Evolutionary conservation across 2,329 filamentous ascomycete species (phyloP), one percentile per base, ranked within the genome.

Genomic region (Neoscytalidium dimidiatum): DNA sequence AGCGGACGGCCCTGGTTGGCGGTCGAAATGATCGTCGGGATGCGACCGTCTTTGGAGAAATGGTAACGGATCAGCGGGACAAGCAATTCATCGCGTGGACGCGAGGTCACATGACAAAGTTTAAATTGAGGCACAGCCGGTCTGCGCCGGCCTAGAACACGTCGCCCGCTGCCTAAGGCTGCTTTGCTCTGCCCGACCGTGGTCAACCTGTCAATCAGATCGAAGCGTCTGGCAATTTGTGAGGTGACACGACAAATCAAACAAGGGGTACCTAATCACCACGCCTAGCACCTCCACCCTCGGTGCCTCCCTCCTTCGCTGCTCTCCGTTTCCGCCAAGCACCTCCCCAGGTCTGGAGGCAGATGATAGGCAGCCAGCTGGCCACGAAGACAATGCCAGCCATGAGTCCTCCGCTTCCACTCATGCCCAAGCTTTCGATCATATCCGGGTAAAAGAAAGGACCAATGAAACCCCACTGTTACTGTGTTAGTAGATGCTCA

Each of bases 371-470:
- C 8, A 74, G 35, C 64, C 69, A 67, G 21, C 67, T 68, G 33
- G 64, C 62, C 21, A 70, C 57, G 62, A 74, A 72, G 2, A 75
- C 69, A 6, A 60, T 60, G 41, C 73, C 78, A 17, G 72, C 73
- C 62, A 73, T 75, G 53, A 80, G 66, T 1, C 78, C 78, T 19
- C 74, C 77, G 64, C 75, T 78, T 4, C 73, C 75, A 6, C 71
- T 68, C 31, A 75, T 70, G 3, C 77, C 77, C 0, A 80, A 69
- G 48, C 72, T 70, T 6, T 69, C 67, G 44, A 80, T 74, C 78
- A 80, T 79, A 29, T 74, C 71, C 4, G 78, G 78, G 66, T 76
- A 77, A 76, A 76, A 80, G 66, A 80, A 79, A 0, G 77, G 78
- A 0, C 76, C 78, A 48, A 80, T 76, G 52, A 80, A 81, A 21